These are phyloP conservation scores for Fusarium sp. DNA, from an alignment of 2,329 filamentous ascomycete species.

Conservation along the genomic window DNA sequence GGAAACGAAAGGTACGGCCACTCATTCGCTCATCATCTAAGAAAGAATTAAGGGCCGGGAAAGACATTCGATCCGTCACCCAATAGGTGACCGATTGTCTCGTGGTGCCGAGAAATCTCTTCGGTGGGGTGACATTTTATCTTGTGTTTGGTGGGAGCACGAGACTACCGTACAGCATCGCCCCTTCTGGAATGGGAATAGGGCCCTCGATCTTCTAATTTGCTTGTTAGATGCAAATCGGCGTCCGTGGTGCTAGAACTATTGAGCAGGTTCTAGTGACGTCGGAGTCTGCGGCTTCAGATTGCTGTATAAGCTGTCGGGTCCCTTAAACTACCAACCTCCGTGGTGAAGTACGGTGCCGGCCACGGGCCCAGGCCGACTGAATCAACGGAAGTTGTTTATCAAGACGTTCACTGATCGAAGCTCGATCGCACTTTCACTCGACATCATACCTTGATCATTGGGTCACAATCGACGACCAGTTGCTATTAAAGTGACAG, in stretches of 20 bases:
- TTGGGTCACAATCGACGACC: conserved; percentile 9
- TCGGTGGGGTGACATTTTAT: conserved; percentile 44
- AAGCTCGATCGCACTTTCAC: conserved; percentile 16
- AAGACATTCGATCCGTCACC: conserved; percentile 43
- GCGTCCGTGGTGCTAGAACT: conserved; percentile 39
- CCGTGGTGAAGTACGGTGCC: conserved; percentile 35
- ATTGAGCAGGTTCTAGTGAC: conserved; percentile 40
- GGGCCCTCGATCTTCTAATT: conserved; percentile 23
- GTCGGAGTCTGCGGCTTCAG: conserved; percentile 37
- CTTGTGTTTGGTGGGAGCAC: conserved; percentile 36
- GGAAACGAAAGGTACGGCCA: conserved; percentile 19
- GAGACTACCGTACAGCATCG: conserved; percentile 37
- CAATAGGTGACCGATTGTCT: conserved; percentile 43
- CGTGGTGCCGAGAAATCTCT: conserved; percentile 46
- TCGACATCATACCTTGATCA: conserved; percentile 4
- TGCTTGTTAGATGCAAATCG: conserved; percentile 38
- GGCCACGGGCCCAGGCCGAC: conserved; percentile 35
- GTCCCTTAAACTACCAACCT: conserved; percentile 31
- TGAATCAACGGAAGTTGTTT: conserved; percentile 26
- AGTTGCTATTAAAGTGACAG: conserved; percentile 13
- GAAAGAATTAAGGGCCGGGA: conserved; percentile 19
- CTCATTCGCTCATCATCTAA: conserved; percentile 35
- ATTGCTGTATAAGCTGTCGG: conserved; percentile 41
- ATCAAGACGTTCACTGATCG: conserved; percentile 32
- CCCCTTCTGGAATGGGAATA: conserved; percentile 35